Percentiles rank a stretch among this genome's conserved stretches.
phyloP scores from a whole-genome alignment of 371 early-diverging fungal genomes.

The Coelomomyces lativittatus region DNA sequence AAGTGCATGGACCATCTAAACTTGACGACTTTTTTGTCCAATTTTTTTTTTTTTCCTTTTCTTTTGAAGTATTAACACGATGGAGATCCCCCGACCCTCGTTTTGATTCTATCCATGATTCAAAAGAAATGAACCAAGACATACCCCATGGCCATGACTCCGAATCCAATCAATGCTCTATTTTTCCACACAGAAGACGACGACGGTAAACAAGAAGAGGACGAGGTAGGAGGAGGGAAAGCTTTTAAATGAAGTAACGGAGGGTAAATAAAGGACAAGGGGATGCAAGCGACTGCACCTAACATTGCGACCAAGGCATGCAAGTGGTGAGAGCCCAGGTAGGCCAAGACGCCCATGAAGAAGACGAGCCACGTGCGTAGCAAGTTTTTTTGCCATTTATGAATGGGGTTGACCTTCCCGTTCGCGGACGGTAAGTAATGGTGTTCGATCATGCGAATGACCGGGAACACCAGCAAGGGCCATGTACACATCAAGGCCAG shows the following conservation, averaged over 20 bases:
- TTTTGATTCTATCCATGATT: no score
- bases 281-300: conserved; percentile 69
- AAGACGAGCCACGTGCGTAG: conserved; percentile 52
- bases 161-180: conserved; percentile 47
- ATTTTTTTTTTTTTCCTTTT: no score
- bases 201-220: no score
- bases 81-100: no score
- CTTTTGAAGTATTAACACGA: no score
- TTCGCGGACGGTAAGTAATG: conserved; percentile 42
- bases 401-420: conserved; percentile 41
- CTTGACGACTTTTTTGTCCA: no score
- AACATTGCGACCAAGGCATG: conserved; percentile 78
- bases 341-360: conserved; percentile 49
- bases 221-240: conserved; percentile 14
- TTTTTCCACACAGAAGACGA: conserved; percentile 32
- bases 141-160: conserved; percentile 49
- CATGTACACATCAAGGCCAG: conserved; percentile 69
- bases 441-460: conserved; percentile 65
- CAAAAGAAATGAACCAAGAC: no score
- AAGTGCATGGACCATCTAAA: no score
- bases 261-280: conserved; percentile 62
- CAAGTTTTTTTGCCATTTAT: conserved; percentile 74
- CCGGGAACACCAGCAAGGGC: conserved; percentile 65
- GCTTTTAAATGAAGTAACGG: conserved; percentile 59
- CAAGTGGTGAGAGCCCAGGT: conserved; percentile 55